phyloP scores from a whole-genome alignment of 2,329 filamentous ascomycete species.

The Colletotrichum brevisporum region DNA sequence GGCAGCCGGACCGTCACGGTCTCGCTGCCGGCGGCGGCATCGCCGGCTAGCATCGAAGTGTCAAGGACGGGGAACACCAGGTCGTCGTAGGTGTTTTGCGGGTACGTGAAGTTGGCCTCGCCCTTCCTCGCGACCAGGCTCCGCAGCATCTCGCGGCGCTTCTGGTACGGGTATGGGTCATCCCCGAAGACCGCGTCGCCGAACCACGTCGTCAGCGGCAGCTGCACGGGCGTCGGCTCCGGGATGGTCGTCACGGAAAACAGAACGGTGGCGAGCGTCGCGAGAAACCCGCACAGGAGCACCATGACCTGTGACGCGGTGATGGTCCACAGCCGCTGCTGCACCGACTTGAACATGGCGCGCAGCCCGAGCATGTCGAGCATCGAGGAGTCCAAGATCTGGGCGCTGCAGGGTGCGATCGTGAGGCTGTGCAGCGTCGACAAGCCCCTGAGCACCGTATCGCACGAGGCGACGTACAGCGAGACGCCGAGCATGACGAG shows the following conservation, averaged over 20 bases:
- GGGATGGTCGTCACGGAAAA: slow-evolving; percentile 14
- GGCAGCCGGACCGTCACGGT: neutral
- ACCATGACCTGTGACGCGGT: slow-evolving; percentile 5
- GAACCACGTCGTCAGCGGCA: slow-evolving; percentile 18
- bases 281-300: slow-evolving; percentile 3
- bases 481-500: slow-evolving; percentile 23
- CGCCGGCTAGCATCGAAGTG: neutral
- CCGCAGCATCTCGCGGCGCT: neutral
- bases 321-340: slow-evolving; percentile 5
- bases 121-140: neutral
- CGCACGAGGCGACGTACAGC: slow-evolving; percentile 18
- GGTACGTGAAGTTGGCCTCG: slow-evolving; percentile 11
- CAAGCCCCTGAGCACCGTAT: neutral
- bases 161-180: neutral
- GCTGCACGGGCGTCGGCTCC: neutral
- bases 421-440: slow-evolving; percentile 19
- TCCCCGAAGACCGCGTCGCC: neutral
- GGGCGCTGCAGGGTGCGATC: neutral
- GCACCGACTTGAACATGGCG: neutral
- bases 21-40: neutral
- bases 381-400: slow-evolving; percentile 12
- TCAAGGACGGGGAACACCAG: slow-evolving; percentile 10
- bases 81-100: slow-evolving; percentile 8
- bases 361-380: slow-evolving; percentile 23
- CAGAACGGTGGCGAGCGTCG: slow-evolving; percentile 16